Evolutionary conservation across 2,329 filamentous ascomycete genomes (phyloP).

Genomic region (Truncatella angustata): DNA sequence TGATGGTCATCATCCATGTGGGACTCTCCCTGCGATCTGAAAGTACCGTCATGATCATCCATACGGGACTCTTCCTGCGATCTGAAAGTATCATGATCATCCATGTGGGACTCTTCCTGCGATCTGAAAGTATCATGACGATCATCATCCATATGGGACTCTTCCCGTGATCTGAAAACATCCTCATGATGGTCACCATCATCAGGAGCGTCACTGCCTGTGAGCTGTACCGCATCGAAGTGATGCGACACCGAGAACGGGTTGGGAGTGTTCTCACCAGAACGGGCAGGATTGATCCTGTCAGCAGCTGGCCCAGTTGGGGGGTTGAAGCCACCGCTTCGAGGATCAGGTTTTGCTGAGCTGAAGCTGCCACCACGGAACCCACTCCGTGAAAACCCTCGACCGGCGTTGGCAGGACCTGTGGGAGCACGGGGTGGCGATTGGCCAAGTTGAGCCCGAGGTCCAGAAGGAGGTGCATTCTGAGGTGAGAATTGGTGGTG

Average conservation of each 20-base stretch:
- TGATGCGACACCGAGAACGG: constrained; percentile 22
- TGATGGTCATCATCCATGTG: constrained; percentile 59
- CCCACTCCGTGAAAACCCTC: constrained; percentile 46
- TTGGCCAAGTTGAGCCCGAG: constrained; percentile 53
- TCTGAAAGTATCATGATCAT: constrained; percentile 64
- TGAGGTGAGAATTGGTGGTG: constrained; percentile 41
- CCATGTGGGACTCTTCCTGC: constrained; percentile 63
- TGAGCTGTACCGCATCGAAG: constrained; percentile 20
- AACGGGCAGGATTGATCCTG: constrained; percentile 23
- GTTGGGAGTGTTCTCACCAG: constrained; percentile 31
- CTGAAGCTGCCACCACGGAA: constrained; percentile 60
- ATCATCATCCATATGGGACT: constrained; percentile 62
- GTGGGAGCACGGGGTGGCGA: constrained; percentile 56
- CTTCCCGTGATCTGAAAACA: constrained; percentile 62
- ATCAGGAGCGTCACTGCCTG: no score
- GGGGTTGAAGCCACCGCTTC: constrained; percentile 44
- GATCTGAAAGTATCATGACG: constrained; percentile 61
- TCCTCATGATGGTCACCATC: constrained; percentile 55
- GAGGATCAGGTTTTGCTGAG: constrained; percentile 47
- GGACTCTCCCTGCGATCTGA: constrained; percentile 62
- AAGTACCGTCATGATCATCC: constrained; percentile 64
- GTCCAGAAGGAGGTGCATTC: constrained; percentile 48
- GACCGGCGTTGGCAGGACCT: constrained; percentile 53
- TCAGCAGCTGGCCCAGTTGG: constrained; percentile 14
- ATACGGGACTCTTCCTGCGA: constrained; percentile 63